phyloP scores from a whole-genome alignment of 2,329 filamentous ascomycete species.

The Alternaria conjuncta region DNA sequence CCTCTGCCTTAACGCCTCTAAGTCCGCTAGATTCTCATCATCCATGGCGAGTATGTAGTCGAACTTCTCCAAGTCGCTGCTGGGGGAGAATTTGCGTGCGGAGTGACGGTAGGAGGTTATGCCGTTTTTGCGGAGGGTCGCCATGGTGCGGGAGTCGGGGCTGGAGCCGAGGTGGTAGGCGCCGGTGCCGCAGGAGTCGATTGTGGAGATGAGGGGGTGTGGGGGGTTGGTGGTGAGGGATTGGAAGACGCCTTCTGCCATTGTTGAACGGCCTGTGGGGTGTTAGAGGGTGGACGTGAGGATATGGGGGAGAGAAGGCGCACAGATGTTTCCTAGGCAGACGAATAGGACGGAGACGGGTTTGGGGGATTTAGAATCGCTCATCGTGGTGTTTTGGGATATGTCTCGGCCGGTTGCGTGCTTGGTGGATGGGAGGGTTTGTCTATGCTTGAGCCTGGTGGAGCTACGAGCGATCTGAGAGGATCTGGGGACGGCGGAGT shows the following conservation, averaged over 20 bases:
- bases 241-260: constrained; percentile 94
- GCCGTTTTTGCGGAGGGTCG: constrained; percentile 74
- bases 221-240: constrained; percentile 62
- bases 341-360: constrained; percentile 83
- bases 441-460: not conserved
- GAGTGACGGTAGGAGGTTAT: constrained; percentile 79
- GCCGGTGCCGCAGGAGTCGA: constrained; percentile 91
- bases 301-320: constrained; percentile 16
- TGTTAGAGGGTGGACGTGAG: not conserved
- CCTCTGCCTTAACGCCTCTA: constrained; percentile 64
- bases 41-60: constrained; percentile 98
- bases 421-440: not conserved
- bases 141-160: constrained; percentile 84
- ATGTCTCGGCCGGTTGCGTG: not conserved
- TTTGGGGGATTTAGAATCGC: constrained; percentile 22
- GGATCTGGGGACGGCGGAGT: constrained; percentile 5
- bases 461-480: not conserved
- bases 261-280: constrained; percentile 72
- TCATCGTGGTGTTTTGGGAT: constrained; percentile 3
- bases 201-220: constrained; percentile 63
- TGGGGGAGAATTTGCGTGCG: constrained; percentile 72
- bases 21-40: constrained; percentile 74
- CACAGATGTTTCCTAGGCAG: constrained; percentile 95
- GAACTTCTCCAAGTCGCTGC: constrained; percentile 80
- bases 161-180: constrained; percentile 81